phyloP scores from a whole-genome alignment of 176 grass and related monocot genomes.

The Saccharum spontaneum region DNA sequence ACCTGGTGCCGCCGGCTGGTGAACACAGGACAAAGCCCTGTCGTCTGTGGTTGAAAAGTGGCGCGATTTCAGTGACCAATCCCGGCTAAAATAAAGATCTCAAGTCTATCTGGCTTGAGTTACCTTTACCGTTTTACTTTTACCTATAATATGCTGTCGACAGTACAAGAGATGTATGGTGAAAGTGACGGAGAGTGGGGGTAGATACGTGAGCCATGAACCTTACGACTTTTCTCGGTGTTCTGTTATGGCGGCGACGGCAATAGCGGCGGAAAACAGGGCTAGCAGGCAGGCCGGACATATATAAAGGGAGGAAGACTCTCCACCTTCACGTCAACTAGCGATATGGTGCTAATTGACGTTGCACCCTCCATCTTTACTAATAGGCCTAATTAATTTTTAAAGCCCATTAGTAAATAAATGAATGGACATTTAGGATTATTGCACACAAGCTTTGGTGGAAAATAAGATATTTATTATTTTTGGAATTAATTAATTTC shows the following conservation, averaged over 20 bases:
- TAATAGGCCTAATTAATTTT: too few species aligned
- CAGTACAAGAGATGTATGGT: neutral
- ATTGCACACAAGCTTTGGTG: too few species aligned
- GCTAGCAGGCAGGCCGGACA: too few species aligned
- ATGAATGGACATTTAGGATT: too few species aligned
- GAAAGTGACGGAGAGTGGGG: neutral
- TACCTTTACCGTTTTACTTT: neutral
- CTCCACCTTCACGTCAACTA: too few species aligned
- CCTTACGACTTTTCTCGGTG: neutral
- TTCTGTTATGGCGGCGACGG: neutral
- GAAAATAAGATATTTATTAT: too few species aligned
- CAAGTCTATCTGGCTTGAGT: neutral
- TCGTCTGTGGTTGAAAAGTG: neutral
- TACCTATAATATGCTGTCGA: neutral
- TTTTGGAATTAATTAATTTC: too few species aligned
- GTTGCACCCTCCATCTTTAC: too few species aligned
- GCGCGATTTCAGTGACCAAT: neutral
- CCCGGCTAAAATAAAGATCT: neutral
- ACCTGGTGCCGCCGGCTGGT: constrained; percentile 11
- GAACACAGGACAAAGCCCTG: neutral
- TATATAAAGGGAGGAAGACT: too few species aligned
- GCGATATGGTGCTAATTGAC: too few species aligned
- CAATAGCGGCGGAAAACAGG: too few species aligned
- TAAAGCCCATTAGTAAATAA: too few species aligned
- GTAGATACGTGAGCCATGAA: neutral